Evolutionary conservation across 2,329 filamentous ascomycete species (phyloP), one percentile per base, ranked within the genome.

Genomic region (Phialophora expanda): DNA sequence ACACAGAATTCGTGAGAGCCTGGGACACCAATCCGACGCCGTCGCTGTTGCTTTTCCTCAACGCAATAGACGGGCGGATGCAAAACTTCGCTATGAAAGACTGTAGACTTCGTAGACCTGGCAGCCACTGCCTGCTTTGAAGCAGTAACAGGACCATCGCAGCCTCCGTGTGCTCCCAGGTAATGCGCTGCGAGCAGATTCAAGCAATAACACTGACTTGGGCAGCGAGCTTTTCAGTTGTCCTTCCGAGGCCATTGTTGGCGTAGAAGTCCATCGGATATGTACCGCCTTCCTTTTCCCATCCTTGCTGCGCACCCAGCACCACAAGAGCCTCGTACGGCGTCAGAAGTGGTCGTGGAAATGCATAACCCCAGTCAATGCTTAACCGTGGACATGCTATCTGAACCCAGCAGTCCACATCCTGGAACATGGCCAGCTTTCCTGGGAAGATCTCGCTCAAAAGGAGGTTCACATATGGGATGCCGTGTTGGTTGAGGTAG

Each of bases 191-290:
- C 38, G 6, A 44, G 14, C 6, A 5, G 17, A 8, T 41, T 70
- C 66, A 72, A 12, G 38, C 68, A 30, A 53, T 41, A n/a, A 70
- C 68, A 2, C 57, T 54, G 14, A 70, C 66, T 48, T 70, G 70
- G 32, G 63, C 66, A 41, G 72, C 73, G 44, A 69, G 48, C 66
- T 71, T 73, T 66, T 78, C 78, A 75, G 84, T 93, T 34, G 90
- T 93, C 76, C 95, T 87, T 1, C 94, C 95, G 62, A 99, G 75
- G 0, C 95, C 95, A 54, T 97, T 92, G 76, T 90, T 94, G 0
- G 89, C 93, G 79, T 99, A 99, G 76, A 96, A 99, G 77, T 99
- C 93, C 95, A 99, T 99, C 0, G 93, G 94, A 80, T 99, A 99
- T 14, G 92, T 84, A 56, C 77, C 79, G 61, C 84, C 84, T 14